phyloP scores from a whole-genome alignment of 805 yeast species.

The Yamadazyma ubonensis region DNA sequence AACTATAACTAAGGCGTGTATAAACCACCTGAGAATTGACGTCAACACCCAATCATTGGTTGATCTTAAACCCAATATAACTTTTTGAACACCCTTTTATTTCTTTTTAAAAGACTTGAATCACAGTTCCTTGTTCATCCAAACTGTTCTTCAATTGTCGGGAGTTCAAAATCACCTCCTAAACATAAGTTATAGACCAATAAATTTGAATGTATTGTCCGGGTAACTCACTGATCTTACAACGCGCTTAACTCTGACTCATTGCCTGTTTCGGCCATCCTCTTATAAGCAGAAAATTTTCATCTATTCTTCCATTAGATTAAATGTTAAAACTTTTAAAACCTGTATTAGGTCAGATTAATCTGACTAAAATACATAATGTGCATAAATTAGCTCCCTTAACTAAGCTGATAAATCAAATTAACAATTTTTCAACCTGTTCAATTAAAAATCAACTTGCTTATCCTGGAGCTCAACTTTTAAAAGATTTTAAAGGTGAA shows the following conservation, averaged over 20 bases:
- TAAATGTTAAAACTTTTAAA: slow-evolving; percentile 6
- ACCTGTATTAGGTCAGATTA: slow-evolving; percentile 7
- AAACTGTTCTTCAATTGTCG: too few relatives aligned
- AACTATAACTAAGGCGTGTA: background rate
- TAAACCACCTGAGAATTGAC: background rate
- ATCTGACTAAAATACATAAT: background rate
- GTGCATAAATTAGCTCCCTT: background rate
- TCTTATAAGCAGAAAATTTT: slow-evolving; percentile 10
- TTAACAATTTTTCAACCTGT: slow-evolving; percentile 1
- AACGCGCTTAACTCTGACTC: slow-evolving; percentile 19
- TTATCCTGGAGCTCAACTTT: slow-evolving; percentile 64
- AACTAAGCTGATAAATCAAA: background rate
- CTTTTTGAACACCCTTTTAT: too few relatives aligned
- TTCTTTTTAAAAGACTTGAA: too few relatives aligned
- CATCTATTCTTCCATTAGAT: background rate
- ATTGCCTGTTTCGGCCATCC: slow-evolving; percentile 17
- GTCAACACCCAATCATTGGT: background rate
- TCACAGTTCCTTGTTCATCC: too few relatives aligned
- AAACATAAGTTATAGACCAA: background rate
- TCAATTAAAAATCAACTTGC: slow-evolving; percentile 1
- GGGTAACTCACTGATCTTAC: slow-evolving; percentile 20
- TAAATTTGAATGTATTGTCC: slow-evolving; percentile 5
- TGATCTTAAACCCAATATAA: too few relatives aligned
- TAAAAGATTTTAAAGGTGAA: slow-evolving; percentile 57
- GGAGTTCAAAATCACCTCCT: background rate